phyloP scores from a whole-genome alignment of 2,329 filamentous ascomycete genomes.

The Fusarium anthophilum region DNA sequence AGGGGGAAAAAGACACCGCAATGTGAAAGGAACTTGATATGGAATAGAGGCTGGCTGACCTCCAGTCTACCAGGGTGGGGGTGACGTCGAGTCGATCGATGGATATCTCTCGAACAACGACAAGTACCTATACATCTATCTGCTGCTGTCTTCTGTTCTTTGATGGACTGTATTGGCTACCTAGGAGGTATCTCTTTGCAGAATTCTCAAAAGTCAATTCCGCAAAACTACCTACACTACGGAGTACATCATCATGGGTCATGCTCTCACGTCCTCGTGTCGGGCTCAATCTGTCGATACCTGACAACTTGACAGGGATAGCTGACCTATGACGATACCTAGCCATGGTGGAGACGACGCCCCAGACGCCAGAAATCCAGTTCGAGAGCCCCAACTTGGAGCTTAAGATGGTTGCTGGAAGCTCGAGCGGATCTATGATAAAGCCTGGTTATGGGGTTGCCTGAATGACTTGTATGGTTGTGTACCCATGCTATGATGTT shows the following conservation, averaged over 20 bases:
- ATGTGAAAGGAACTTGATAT: slow-evolving; percentile 28
- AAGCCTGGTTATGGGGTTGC: background rate
- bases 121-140: slow-evolving; percentile 10
- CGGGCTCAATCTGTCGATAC: slow-evolving; percentile 38
- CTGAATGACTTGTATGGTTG: background rate
- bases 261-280: slow-evolving; percentile 8
- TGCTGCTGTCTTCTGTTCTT: background rate
- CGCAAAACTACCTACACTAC: background rate
- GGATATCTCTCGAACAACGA: background rate
- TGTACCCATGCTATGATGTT: background rate
- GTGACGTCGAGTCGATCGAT: slow-evolving; percentile 43
- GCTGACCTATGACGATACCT: slow-evolving; percentile 39
- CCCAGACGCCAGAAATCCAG: slow-evolving; percentile 26
- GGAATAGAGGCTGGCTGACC: slow-evolving; percentile 21
- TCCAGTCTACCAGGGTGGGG: slow-evolving; percentile 11
- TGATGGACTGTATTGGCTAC: background rate
- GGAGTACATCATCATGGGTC: background rate
- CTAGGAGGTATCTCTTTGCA: background rate
- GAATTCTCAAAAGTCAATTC: background rate
- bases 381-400: background rate
- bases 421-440: slow-evolving; percentile 5
- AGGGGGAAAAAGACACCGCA: slow-evolving; percentile 1
- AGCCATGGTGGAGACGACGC: slow-evolving; percentile 27
- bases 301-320: slow-evolving; percentile 28
- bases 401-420: slow-evolving; percentile 4